Evolutionary conservation across 1,284 basidiomycete genomes (phyloP).

Genomic region (Cryptococcus amylolentus): DNA sequence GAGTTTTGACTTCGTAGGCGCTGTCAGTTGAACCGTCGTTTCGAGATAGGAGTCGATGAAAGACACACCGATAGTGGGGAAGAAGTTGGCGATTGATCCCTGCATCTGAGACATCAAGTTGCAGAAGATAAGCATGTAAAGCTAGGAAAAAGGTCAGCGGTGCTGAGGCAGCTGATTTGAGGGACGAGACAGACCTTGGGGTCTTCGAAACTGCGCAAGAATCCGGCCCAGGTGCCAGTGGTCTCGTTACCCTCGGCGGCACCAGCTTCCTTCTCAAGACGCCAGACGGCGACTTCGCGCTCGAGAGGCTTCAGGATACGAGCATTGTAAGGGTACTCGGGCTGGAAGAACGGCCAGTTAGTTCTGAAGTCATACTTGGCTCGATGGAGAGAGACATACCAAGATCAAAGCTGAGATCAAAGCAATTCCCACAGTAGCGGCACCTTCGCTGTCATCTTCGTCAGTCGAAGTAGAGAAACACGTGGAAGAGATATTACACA

Average conservation of each 20-base stretch:
- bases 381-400: neutral
- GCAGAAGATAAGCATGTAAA: slow-evolving; percentile 25
- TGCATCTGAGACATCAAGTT: slow-evolving; percentile 25
- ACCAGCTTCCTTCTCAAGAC: slow-evolving; percentile 27
- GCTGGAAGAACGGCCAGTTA: slow-evolving; percentile 2
- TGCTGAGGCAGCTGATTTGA: neutral
- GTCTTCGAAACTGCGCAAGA: slow-evolving; percentile 25
- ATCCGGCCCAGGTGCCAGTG: slow-evolving; percentile 11
- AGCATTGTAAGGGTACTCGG: slow-evolving; percentile 36
- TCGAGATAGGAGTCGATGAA: slow-evolving; percentile 41
- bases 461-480: neutral
- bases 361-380: too few relatives aligned
- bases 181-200: slow-evolving; percentile 19
- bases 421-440: slow-evolving; percentile 25
- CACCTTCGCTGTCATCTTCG: slow-evolving; percentile 15
- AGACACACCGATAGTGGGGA: slow-evolving; percentile 36
- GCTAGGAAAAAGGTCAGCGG: slow-evolving; percentile 1
- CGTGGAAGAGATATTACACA: slow-evolving; percentile 9
- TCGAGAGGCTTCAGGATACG: slow-evolving; percentile 24
- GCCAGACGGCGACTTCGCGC: slow-evolving; percentile 33
- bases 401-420: slow-evolving; percentile 16
- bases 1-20: slow-evolving; percentile 40
- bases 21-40: slow-evolving; percentile 43
- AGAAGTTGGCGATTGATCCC: slow-evolving; percentile 34
- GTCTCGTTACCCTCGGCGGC: slow-evolving; percentile 27